Evolutionary conservation across 208 protist species (phyloP).

Genomic region (Leishmania lainsoni): DNA sequence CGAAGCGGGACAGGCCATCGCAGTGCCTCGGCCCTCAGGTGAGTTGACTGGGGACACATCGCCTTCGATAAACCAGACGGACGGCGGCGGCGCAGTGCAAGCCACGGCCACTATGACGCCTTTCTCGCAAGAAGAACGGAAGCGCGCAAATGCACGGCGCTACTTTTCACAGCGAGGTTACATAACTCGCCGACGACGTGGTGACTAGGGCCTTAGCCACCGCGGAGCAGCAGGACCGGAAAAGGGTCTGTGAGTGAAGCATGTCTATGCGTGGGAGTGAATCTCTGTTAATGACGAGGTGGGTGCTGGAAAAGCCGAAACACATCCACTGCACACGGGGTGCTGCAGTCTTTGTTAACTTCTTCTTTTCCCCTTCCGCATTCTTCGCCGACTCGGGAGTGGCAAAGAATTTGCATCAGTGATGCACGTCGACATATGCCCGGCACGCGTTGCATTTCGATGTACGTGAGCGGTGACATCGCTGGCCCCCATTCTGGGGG

Average conservation of each 20-base stretch:
- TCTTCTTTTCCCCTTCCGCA: neutral
- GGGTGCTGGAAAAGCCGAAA: neutral
- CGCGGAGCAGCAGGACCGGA: constrained; percentile 5
- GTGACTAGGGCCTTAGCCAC: constrained; percentile 11
- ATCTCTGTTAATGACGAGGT: neutral
- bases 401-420: neutral
- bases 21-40: neutral
- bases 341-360: neutral
- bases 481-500: neutral
- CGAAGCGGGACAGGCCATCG: neutral
- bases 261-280: neutral
- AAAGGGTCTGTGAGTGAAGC: neutral
- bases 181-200: constrained; percentile 18
- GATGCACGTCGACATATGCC: neutral
- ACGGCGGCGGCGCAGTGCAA: neutral
- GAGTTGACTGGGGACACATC: neutral
- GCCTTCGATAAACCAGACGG: neutral
- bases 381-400: neutral
- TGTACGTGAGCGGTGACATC: neutral
- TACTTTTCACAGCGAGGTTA: constrained; percentile 45
- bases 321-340: neutral
- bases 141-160: constrained; percentile 40
- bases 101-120: neutral
- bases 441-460: neutral
- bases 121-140: constrained; percentile 31